phyloP scores from a whole-genome alignment of 192 early-diverging fungal genomes.

The Gigaspora rosea region DNA sequence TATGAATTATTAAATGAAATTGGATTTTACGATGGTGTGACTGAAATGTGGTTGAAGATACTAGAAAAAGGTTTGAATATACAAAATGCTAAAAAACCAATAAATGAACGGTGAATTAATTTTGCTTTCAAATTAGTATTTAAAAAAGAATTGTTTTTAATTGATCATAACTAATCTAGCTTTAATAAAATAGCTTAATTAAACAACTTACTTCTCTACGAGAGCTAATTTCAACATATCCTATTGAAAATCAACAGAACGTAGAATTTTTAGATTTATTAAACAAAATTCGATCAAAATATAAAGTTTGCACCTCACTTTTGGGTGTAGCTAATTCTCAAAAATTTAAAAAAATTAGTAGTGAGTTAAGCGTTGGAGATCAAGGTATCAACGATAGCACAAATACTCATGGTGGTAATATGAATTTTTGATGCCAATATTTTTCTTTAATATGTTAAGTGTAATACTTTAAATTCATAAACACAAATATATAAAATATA shows the following conservation, averaged over 20 bases:
- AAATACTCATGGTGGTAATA: too few species aligned
- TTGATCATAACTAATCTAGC: background rate
- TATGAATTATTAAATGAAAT: constrained; percentile 58
- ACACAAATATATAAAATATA: too few species aligned
- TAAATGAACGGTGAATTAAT: constrained; percentile 8
- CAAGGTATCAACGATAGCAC: too few species aligned
- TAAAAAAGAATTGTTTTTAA: constrained; percentile 1
- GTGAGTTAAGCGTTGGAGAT: too few species aligned
- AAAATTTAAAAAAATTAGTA: constrained; percentile 16
- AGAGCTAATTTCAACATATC: constrained; percentile 48
- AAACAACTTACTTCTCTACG: constrained; percentile 49
- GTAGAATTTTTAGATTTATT: constrained; percentile 51
- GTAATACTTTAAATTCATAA: too few species aligned
- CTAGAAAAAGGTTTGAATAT: constrained; percentile 37
- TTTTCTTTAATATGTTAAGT: too few species aligned
- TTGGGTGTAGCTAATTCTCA: constrained; percentile 33
- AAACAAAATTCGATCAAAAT: constrained; percentile 57
- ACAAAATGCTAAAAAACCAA: background rate
- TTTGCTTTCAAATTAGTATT: background rate
- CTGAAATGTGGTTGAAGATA: constrained; percentile 49
- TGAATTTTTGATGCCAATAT: too few species aligned
- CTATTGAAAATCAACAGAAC: constrained; percentile 50
- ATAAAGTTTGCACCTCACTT: constrained; percentile 50
- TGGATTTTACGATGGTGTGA: constrained; percentile 56
- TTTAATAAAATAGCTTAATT: constrained; percentile 38